These are phyloP conservation scores for Tetraselmis chui DNA, from an alignment of 139 green algal species.

Conservation along the genomic window DNA sequence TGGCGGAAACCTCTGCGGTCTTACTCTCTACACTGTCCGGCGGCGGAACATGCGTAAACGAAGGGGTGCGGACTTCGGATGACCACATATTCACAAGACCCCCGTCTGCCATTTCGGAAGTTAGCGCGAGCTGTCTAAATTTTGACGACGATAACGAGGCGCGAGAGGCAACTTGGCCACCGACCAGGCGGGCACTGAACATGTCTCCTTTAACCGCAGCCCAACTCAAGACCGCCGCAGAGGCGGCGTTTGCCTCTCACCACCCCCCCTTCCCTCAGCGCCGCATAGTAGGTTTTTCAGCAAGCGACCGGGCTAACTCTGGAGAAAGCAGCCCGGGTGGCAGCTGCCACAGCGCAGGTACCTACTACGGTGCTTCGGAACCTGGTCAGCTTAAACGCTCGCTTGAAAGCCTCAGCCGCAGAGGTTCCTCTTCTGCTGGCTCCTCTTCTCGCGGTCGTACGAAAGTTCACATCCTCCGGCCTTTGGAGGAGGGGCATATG, in stretches of 20 bases:
- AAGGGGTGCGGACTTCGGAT: too few species aligned
- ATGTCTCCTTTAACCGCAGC: not conserved
- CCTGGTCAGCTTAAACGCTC: not conserved
- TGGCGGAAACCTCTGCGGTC: too few species aligned
- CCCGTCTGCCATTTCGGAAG: too few species aligned
- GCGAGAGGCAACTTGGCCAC: too few species aligned
- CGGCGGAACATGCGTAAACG: too few species aligned
- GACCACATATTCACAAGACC: too few species aligned
- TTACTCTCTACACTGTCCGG: too few species aligned
- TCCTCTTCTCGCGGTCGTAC: not conserved
- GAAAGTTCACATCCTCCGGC: not conserved
- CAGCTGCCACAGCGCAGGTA: not conserved
- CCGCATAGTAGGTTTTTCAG: not conserved
- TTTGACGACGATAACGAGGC: too few species aligned
- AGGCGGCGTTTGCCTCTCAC: not conserved
- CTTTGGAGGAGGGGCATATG: not conserved
- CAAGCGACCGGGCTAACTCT: not conserved
- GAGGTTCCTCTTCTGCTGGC: not conserved
- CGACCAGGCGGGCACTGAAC: too few species aligned
- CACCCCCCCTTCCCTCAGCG: not conserved
- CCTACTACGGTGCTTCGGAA: not conserved
- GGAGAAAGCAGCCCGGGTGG: not conserved
- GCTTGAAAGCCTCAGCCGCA: not conserved
- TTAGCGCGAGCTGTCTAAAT: too few species aligned
- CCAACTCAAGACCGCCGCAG: not conserved